Evolutionary conservation across 2,329 filamentous ascomycete species (phyloP).

Genomic region (Neurospora sp.): DNA sequence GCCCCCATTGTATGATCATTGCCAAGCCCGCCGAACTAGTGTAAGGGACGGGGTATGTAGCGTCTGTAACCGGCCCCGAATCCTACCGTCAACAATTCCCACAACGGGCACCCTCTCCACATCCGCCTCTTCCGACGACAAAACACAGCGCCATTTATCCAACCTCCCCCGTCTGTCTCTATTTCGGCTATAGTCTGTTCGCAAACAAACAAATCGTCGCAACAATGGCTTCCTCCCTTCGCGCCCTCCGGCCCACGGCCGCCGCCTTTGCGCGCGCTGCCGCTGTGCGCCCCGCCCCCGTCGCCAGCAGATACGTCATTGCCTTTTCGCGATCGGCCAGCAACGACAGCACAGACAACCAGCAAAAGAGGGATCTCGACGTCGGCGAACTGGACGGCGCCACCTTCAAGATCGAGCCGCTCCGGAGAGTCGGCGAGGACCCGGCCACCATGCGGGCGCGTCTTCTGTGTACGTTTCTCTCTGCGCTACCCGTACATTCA

Average conservation of each 20-base stretch:
- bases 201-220: neutral
- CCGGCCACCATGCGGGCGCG: constrained; percentile 77
- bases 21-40: neutral
- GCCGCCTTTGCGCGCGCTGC: constrained; percentile 11
- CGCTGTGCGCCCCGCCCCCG: constrained; percentile 11
- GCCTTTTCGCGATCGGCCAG: constrained; percentile 5
- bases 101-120: neutral
- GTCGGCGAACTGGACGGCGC: constrained; percentile 84
- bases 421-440: constrained; percentile 76
- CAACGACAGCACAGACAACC: constrained; percentile 4
- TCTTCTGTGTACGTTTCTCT: constrained; percentile 48
- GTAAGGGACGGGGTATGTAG: neutral
- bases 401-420: constrained; percentile 80
- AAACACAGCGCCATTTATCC: neutral
- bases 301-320: constrained; percentile 11
- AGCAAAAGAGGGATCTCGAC: constrained; percentile 46
- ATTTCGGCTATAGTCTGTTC: neutral
- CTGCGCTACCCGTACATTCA: too few species aligned
- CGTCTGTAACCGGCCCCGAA: neutral
- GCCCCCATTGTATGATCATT: neutral
- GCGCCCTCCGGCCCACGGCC: constrained; percentile 14
- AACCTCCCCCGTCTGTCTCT: neutral
- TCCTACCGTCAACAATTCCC: neutral
- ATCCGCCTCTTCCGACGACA: neutral
- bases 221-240: constrained; percentile 8